These are phyloP conservation scores for Globisporangium yorkense DNA, from an alignment of 352 stramenopile species.

Conservation along the genomic window DNA sequence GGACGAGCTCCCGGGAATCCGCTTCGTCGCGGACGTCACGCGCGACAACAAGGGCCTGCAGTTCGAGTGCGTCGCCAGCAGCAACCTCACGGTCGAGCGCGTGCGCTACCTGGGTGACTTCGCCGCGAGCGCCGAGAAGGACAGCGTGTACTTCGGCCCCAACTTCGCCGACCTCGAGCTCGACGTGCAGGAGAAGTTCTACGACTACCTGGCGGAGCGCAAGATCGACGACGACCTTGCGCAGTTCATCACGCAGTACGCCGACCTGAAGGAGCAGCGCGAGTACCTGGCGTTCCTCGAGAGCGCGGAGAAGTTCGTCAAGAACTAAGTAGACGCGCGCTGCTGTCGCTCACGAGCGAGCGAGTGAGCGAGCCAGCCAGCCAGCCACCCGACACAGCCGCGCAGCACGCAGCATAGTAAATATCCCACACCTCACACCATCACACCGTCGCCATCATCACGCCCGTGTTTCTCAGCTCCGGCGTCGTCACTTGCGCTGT, in stretches of 20 bases:
- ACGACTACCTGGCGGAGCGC: slow-evolving; percentile 68
- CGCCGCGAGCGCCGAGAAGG: slow-evolving; percentile 43
- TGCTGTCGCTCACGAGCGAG: no score
- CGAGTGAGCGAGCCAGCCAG: no score
- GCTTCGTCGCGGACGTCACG: slow-evolving; percentile 68
- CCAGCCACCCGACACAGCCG: no score
- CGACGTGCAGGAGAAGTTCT: slow-evolving; percentile 81
- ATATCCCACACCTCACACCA: no score
- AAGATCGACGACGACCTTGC: slow-evolving; percentile 80
- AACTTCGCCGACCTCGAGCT: slow-evolving; percentile 81
- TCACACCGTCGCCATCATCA: background rate
- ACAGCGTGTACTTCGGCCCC: slow-evolving; percentile 69
- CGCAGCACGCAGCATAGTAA: background rate
- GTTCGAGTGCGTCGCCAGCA: slow-evolving; percentile 79
- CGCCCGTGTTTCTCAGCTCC: no score
- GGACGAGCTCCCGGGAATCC: slow-evolving; percentile 70
- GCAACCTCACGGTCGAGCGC: slow-evolving; percentile 74
- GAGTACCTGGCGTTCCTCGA: slow-evolving; percentile 81
- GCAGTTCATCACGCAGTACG: slow-evolving; percentile 82
- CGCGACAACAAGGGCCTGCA: slow-evolving; percentile 69
- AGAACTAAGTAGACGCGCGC: slow-evolving; percentile 36
- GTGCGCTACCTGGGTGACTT: slow-evolving; percentile 65
- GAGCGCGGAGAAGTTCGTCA: slow-evolving; percentile 58
- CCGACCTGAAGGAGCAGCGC: slow-evolving; percentile 82
- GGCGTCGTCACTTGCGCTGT: no score